phyloP scores from a whole-genome alignment of 805 yeast species.

The Trichomonascus vanleenenianus region DNA sequence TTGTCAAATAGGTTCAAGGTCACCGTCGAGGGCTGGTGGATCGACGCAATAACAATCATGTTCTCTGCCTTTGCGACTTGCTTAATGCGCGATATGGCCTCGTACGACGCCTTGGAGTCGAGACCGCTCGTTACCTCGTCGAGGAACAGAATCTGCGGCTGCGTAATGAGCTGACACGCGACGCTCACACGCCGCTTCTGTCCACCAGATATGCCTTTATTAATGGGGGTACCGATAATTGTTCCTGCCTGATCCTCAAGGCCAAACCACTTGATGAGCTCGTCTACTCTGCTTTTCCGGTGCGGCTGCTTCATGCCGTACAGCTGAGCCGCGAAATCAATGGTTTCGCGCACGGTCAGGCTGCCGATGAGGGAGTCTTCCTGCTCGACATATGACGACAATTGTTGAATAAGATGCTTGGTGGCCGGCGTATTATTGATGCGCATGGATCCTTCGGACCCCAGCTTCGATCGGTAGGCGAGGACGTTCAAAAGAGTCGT shows the following conservation, averaged over 20 bases:
- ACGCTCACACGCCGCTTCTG: conserved; percentile 72
- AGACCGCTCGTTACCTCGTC: conserved; percentile 90
- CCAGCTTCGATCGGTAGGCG: conserved; percentile 26
- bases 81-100: conserved; percentile 53
- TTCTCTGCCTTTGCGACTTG: conserved; percentile 53
- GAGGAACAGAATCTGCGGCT: conserved; percentile 66
- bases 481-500: conserved; percentile 63
- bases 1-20: conserved; percentile 62
- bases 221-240: conserved; percentile 43
- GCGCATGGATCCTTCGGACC: background rate
- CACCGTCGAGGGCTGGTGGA: conserved; percentile 81
- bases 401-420: background rate
- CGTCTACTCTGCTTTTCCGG: conserved; percentile 45
- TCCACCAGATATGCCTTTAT: conserved; percentile 72
- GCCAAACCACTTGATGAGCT: conserved; percentile 56
- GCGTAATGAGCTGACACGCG: conserved; percentile 68
- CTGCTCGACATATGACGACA: conserved; percentile 59
- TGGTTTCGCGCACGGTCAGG: conserved; percentile 63
- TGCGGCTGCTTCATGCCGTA: conserved; percentile 45
- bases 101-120: conserved; percentile 68
- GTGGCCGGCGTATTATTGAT: background rate
- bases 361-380: conserved; percentile 66
- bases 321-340: conserved; percentile 63
- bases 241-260: conserved; percentile 56
- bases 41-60: conserved; percentile 60